phyloP scores from a whole-genome alignment of 345 rosid species.

The Gossypium stocksii region DNA sequence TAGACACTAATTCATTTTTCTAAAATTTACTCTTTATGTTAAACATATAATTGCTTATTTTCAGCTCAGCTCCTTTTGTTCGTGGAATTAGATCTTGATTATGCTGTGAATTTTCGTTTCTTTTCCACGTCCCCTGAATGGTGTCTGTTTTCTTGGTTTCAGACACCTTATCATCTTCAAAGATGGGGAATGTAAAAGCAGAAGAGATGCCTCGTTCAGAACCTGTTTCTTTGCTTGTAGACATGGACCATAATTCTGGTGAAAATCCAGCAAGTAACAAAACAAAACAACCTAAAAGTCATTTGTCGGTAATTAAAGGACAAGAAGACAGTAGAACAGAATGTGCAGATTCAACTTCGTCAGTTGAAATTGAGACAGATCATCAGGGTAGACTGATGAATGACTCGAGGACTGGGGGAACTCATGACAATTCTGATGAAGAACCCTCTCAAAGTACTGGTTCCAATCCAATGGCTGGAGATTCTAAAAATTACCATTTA shows the following conservation, averaged over 20 bases:
- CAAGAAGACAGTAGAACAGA: constrained; percentile 17
- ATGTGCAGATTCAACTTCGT: constrained; percentile 18
- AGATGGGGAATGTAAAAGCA: constrained; percentile 45
- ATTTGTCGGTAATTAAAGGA: constrained; percentile 12
- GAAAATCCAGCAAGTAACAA: constrained; percentile 18
- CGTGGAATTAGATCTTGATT: background rate
- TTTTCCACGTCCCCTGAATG: background rate
- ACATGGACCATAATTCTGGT: constrained; percentile 1
- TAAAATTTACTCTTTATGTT: background rate
- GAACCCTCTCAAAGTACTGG: constrained; percentile 21
- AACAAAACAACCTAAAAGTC: constrained; percentile 16
- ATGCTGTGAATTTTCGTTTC: background rate
- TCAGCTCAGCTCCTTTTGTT: background rate
- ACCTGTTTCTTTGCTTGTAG: constrained; percentile 13
- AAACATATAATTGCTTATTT: background rate
- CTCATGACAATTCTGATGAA: constrained; percentile 7
- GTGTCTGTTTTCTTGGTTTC: constrained; percentile 18
- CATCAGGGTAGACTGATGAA: constrained; percentile 11
- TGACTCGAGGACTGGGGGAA: constrained; percentile 19
- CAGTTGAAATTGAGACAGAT: constrained; percentile 15
- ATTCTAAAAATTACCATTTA: constrained; percentile 11
- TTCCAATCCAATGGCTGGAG: constrained; percentile 8
- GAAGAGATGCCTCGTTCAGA: constrained; percentile 23
- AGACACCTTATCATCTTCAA: constrained; percentile 21
- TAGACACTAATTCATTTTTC: background rate